Evolutionary conservation across 371 early-diverging fungal species (phyloP).

Genomic region (Saksenaea vasiformis): DNA sequence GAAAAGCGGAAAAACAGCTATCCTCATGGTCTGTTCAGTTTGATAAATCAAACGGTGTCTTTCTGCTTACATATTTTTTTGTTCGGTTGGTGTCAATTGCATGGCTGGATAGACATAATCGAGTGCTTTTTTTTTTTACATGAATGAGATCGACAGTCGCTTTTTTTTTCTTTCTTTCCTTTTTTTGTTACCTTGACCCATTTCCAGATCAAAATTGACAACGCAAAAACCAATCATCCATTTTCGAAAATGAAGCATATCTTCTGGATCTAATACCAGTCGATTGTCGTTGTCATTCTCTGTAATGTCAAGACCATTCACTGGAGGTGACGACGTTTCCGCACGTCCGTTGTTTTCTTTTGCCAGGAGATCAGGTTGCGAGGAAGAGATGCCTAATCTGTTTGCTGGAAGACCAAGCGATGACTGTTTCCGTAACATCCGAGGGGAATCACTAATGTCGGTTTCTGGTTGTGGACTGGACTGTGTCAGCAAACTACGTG

Average conservation of each 20-base stretch:
- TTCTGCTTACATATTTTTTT: constrained; percentile 75
- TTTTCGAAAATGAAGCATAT: constrained; percentile 62
- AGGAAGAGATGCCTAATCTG: constrained; percentile 23
- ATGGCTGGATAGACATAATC: constrained; percentile 86
- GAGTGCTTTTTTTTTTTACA: constrained; percentile 70
- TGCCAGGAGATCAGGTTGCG: constrained; percentile 27
- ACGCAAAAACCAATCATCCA: constrained; percentile 91
- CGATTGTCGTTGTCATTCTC: constrained; percentile 24
- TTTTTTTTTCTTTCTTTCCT: constrained; percentile 14
- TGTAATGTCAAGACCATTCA: constrained; percentile 32
- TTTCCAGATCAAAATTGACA: constrained; percentile 94
- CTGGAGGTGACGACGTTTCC: neutral
- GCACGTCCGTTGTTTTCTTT: constrained; percentile 11
- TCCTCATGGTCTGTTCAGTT: neutral
- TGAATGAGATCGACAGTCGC: neutral
- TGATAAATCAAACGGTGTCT: too few species aligned
- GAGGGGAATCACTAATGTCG: constrained; percentile 41
- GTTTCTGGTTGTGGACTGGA: constrained; percentile 23
- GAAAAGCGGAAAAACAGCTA: constrained; percentile 93
- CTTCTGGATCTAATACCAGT: constrained; percentile 36
- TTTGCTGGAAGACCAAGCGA: constrained; percentile 4
- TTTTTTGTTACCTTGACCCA: constrained; percentile 76
- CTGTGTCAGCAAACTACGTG: neutral
- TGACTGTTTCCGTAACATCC: constrained; percentile 29
- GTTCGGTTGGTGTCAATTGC: constrained; percentile 71